phyloP scores from a whole-genome alignment of 371 early-diverging fungal species.

The Actinomortierella ambigua region DNA sequence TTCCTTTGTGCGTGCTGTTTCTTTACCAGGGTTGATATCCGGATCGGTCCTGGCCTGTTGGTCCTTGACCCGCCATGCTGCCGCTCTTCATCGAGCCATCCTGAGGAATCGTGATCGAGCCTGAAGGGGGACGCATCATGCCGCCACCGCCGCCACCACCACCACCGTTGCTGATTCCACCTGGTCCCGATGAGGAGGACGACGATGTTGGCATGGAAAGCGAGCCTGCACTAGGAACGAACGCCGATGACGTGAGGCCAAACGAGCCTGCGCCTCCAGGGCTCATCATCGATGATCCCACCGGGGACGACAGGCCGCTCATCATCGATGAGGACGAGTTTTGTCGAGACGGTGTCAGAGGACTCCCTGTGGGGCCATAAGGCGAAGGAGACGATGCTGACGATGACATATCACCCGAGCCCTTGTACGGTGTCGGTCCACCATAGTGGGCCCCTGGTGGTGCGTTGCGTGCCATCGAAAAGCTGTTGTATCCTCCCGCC shows the following conservation, averaged over 20 bases:
- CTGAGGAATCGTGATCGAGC: constrained; percentile 22
- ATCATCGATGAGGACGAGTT: constrained; percentile 22
- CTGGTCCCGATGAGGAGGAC: neutral
- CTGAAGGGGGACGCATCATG: constrained; percentile 19
- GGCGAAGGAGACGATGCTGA: no score
- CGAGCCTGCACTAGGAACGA: constrained; percentile 15
- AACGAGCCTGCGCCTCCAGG: constrained; percentile 28
- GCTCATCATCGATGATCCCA: constrained; percentile 33
- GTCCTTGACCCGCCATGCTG: no score
- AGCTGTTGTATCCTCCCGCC: constrained; percentile 16
- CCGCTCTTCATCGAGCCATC: constrained; percentile 21
- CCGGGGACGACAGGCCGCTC: constrained; percentile 37
- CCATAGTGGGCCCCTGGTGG: constrained; percentile 4
- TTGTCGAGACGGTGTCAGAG: constrained; percentile 18
- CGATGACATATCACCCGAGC: constrained; percentile 6
- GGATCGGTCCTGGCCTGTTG: neutral
- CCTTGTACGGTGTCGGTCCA: constrained; percentile 11
- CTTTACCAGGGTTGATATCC: constrained; percentile 1
- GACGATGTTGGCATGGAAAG: constrained; percentile 1
- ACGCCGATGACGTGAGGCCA: constrained; percentile 19
- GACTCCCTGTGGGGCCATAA: constrained; percentile 17
- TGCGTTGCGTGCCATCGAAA: constrained; percentile 13
- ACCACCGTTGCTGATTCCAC: neutral
- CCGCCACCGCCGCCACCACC: constrained; percentile 1
- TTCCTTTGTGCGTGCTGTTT: neutral